These are phyloP conservation scores for Ascochyta viciae-villosae DNA, from an alignment of 2,329 filamentous ascomycete genomes.

Conservation along the genomic window DNA sequence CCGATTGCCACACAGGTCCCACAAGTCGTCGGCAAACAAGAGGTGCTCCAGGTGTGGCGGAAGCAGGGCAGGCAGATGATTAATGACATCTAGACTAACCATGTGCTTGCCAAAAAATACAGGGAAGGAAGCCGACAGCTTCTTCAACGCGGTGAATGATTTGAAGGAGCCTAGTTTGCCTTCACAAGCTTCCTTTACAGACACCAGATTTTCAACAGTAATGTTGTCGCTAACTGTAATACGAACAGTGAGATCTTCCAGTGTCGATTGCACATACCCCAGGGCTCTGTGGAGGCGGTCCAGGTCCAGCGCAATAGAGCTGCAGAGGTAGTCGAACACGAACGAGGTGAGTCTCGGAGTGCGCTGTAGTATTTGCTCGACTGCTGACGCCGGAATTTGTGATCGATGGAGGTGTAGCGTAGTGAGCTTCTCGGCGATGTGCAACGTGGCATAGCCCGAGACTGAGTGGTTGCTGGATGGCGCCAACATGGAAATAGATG, in stretches of 20 bases:
- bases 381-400: background rate
- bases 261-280: background rate
- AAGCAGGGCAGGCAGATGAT: background rate
- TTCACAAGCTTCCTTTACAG: background rate
- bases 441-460: background rate
- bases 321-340: background rate
- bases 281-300: background rate
- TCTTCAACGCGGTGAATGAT: background rate
- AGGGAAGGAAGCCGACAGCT: background rate
- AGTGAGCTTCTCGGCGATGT: background rate
- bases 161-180: background rate
- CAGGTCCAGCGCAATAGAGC: background rate
- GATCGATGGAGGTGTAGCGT: background rate
- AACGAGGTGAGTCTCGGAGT: background rate
- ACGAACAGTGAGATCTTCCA: background rate
- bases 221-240: background rate
- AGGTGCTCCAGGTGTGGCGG: background rate
- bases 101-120: background rate
- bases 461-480: background rate
- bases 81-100: too few relatives aligned
- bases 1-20: background rate
- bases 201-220: too few relatives aligned
- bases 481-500: background rate
- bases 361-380: background rate
- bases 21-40: background rate